These are phyloP conservation scores for Globisporangium yorkense DNA, from an alignment of 352 stramenopile genomes.

Conservation along the genomic window DNA sequence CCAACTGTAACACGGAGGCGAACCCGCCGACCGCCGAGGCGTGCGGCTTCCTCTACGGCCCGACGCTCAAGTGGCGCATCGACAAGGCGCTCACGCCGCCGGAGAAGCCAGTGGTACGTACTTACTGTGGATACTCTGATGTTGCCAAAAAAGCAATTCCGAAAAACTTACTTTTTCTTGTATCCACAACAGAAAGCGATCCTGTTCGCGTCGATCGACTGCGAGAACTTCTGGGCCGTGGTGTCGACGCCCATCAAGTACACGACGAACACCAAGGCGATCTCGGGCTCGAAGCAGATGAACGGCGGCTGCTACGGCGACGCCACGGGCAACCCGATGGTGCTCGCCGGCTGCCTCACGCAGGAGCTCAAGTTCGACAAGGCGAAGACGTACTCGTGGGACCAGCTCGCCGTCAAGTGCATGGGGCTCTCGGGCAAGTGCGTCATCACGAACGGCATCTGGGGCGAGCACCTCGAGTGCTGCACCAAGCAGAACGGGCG, in stretches of 20 bases:
- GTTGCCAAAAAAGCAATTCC: neutral
- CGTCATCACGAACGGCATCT: conserved; percentile 81
- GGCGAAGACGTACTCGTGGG: conserved; percentile 77
- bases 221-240: conserved; percentile 81
- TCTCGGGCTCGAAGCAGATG: conserved; percentile 79
- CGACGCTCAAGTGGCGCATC: conserved; percentile 82
- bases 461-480: conserved; percentile 79
- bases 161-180: neutral
- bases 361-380: conserved; percentile 70
- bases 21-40: conserved; percentile 53
- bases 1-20: conserved; percentile 55
- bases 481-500: conserved; percentile 52
- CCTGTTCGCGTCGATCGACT: conserved; percentile 81
- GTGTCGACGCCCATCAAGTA: conserved; percentile 73
- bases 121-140: neutral
- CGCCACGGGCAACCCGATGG: conserved; percentile 41
- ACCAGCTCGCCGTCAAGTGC: conserved; percentile 79
- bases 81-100: conserved; percentile 47
- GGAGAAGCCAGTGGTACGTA: conserved; percentile 24
- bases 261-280: conserved; percentile 57
- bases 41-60: conserved; percentile 81
- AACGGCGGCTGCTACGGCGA: conserved; percentile 82
- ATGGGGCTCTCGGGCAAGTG: conserved; percentile 68
- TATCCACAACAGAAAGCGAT: conserved; percentile 36
- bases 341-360: conserved; percentile 80